Percentiles rank a stretch among this genome's conserved stretches.
These are phyloP conservation scores for Backusella australiensis DNA, from an alignment of 192 early-diverging fungal genomes.

Conservation along the genomic window DNA sequence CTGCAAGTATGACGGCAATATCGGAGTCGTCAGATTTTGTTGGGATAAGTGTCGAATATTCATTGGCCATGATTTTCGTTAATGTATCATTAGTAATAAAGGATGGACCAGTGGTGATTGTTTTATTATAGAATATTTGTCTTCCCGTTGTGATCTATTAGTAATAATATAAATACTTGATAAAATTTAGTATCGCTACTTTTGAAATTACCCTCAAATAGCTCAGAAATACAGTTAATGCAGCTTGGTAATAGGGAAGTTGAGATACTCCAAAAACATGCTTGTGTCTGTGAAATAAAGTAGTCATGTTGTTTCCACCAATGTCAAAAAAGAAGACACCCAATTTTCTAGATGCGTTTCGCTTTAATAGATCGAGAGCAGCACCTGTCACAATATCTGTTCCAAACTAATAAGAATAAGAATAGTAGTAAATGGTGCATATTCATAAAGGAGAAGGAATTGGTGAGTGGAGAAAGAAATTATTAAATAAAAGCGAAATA, in stretches of 20 bases:
- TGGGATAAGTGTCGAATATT: not conserved
- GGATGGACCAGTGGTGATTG: slow-evolving; percentile 19
- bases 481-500: not conserved
- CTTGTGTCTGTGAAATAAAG: not conserved
- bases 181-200: not conserved
- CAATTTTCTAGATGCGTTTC: not conserved
- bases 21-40: not conserved
- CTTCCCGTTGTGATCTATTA: slow-evolving; percentile 14
- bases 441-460: not conserved
- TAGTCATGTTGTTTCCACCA: slow-evolving; percentile 9
- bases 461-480: not conserved
- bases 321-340: slow-evolving; percentile 15
- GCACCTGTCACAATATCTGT: slow-evolving; percentile 4
- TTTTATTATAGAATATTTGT: slow-evolving; percentile 9
- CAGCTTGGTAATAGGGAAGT: slow-evolving; percentile 25
- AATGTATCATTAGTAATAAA: slow-evolving; percentile 17
- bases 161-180: not conserved
- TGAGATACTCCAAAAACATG: slow-evolving; percentile 15
- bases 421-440: not conserved
- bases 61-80: not conserved
- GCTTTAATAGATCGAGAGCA: not conserved
- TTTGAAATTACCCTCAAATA: slow-evolving; percentile 18
- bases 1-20: slow-evolving; percentile 4
- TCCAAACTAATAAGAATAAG: slow-evolving; percentile 1
- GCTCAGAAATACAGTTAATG: slow-evolving; percentile 15